These are phyloP conservation scores for Leccinum ochraceum DNA, from an alignment of 768 basidiomycete genomes.

Conservation along the genomic window DNA sequence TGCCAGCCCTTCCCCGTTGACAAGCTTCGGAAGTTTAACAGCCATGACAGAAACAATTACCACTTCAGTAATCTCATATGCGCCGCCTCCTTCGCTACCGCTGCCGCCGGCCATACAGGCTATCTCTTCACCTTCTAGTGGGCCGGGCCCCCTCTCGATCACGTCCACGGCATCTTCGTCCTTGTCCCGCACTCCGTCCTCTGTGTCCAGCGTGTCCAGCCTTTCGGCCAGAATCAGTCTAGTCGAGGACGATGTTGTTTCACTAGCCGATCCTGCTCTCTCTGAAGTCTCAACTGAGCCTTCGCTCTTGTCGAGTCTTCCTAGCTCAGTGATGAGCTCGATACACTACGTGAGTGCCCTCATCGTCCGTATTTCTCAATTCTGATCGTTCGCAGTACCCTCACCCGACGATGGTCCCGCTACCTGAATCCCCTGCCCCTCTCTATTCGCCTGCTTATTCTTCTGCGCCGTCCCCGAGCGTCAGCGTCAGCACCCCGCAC, in stretches of 20 bases:
- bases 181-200: conserved; percentile 41
- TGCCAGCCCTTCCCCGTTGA: conserved; percentile 49
- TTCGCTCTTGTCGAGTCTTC: conserved; percentile 53
- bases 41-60: conserved; percentile 37
- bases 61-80: conserved; percentile 20
- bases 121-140: conserved; percentile 36
- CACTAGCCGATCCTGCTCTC: conserved; percentile 20
- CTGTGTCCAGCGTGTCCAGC: conserved; percentile 43
- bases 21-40: conserved; percentile 34
- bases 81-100: background rate
- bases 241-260: conserved; percentile 31
- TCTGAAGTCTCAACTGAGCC: conserved; percentile 54
- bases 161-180: conserved; percentile 33
- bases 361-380: background rate
- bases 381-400: conserved; percentile 26
- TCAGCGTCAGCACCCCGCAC: conserved; percentile 52
- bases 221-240: conserved; percentile 42
- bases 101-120: conserved; percentile 8
- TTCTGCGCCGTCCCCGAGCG: conserved; percentile 44
- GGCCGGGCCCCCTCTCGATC: conserved; percentile 31
- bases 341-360: conserved; percentile 39
- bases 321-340: conserved; percentile 21
- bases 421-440: conserved; percentile 31
- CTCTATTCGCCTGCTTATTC: conserved; percentile 34
- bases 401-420: conserved; percentile 34